Base-by-base conservation (phyloP, 495 filamentous ascomycete genomes). In the Podospora anserina region DNA sequence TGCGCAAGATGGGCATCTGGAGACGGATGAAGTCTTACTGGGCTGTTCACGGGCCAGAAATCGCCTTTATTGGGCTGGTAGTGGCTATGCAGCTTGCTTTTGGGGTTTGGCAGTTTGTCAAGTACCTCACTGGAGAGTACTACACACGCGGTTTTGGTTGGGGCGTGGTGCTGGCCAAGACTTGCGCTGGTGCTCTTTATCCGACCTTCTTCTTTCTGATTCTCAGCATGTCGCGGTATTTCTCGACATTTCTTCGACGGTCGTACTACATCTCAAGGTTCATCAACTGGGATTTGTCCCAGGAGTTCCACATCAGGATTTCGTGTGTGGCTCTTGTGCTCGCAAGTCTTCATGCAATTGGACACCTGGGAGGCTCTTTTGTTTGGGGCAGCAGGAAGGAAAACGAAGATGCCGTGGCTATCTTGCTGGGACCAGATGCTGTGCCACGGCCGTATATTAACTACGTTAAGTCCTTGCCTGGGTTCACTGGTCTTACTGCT, bases 181-280 rank as follows among this genome's bases (percentile, higher is more conserved):
- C 74, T 6, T 74, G 65, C 63, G 79, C 79, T 18, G 79, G 78
- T n/a, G 72, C 76, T 1, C 63, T 81, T 13, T 79, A 79, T 65
- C 79, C 79, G 55, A 81, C 79, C 26, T 67, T 81, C n/a, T 81
- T 81, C 72, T 79, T 81, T 69, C 66, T 81, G 53, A 64, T 81
- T 16, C 68, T 80, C 20, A 77, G 74, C 60, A 81, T 81, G 79
- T 76, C 72, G 15, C 68, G 78, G 54, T 78, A 77, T 53, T 75
- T 79, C 27, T 69, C 78, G 53, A 79, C 78, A 0, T 73, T 74
- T 27, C 59, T 76, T 2, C 69, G 79, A 15, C 64, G 72, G 39
- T 76, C 66, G 2, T 77, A 78, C 54, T 70, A 67, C 66, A 65
- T 81, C 55, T 77, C 74, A 19, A 70, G 76, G 27, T 78, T 81